These are phyloP conservation scores for Codiaeum variegatum DNA, from an alignment of 441 rosid species.

Conservation along the genomic window DNA sequence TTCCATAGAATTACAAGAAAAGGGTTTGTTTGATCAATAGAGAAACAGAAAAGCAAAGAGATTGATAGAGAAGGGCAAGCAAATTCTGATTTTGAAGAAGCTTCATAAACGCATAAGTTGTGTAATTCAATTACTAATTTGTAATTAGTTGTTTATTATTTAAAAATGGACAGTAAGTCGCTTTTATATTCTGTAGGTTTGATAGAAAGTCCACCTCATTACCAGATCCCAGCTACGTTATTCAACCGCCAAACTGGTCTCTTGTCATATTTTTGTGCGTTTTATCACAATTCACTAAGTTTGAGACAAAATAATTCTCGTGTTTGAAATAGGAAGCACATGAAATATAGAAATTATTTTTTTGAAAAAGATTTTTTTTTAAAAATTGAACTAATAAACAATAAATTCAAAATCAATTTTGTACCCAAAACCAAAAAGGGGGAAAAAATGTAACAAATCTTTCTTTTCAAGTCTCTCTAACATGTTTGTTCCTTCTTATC, in stretches of 20 bases:
- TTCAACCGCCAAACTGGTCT: slow-evolving; percentile 23
- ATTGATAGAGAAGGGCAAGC: slow-evolving; percentile 28
- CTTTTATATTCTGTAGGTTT: neutral
- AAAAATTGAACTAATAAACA: too few relatives aligned
- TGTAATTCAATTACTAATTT: neutral
- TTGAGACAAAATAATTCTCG: too few relatives aligned
- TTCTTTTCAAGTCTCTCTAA: too few relatives aligned
- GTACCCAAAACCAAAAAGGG: too few relatives aligned
- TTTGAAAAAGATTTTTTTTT: too few relatives aligned
- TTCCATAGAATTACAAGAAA: slow-evolving; percentile 20
- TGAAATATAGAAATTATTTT: too few relatives aligned
- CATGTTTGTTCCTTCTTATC: too few relatives aligned
- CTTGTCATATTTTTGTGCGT: neutral
- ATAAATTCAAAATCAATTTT: too few relatives aligned
- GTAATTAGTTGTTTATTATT: neutral
- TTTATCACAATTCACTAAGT: too few relatives aligned
- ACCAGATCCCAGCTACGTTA: slow-evolving; percentile 19
- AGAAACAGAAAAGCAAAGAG: slow-evolving; percentile 11
- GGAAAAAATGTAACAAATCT: too few relatives aligned
- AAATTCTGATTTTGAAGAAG: slow-evolving; percentile 14
- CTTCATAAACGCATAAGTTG: neutral
- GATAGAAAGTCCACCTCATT: slow-evolving; percentile 33
- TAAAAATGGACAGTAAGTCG: neutral
- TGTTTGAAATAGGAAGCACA: too few relatives aligned
- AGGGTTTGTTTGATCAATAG: slow-evolving; percentile 12